Conservation (phyloP, 257 asterid species). For the Solanum boliviense region DNA sequence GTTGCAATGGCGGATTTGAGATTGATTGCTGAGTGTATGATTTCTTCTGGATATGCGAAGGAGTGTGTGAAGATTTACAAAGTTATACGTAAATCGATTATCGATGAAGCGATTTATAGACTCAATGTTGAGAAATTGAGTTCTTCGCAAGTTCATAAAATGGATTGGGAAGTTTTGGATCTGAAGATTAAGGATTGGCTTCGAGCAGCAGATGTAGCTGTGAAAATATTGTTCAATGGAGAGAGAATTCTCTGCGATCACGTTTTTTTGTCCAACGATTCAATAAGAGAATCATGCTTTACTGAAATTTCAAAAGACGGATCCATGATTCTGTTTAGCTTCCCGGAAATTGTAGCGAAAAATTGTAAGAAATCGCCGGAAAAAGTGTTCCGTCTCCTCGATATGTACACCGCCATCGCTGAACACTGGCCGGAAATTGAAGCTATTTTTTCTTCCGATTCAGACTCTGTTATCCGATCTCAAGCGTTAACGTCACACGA, state of each 20-base stretch:
- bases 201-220: conserved; percentile 25
- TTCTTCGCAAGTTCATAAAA: conserved; percentile 36
- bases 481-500: conserved; percentile 44
- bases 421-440: conserved; percentile 65
- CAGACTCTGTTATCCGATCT: conserved; percentile 26
- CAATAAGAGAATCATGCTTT: conserved; percentile 57
- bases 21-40: conserved; percentile 72
- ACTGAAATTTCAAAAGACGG: conserved; percentile 50
- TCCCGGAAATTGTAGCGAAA: conserved; percentile 48
- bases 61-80: conserved; percentile 64
- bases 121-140: conserved; percentile 54
- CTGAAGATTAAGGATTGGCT: conserved; percentile 42
- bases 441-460: conserved; percentile 44
- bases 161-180: conserved; percentile 51
- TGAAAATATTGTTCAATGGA: conserved; percentile 48
- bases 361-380: conserved; percentile 43
- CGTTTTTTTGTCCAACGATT: conserved; percentile 49
- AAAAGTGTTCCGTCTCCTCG: conserved; percentile 57
- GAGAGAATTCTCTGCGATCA: conserved; percentile 66
- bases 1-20: conserved; percentile 57
- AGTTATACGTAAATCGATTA: conserved; percentile 64
- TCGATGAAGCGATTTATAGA: conserved; percentile 65
- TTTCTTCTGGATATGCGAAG: conserved; percentile 49
- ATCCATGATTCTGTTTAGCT: conserved; percentile 48
- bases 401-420: conserved; percentile 58